Base-by-base conservation (phyloP, 2,329 filamentous ascomycete species). In the Amauroascus verrucosus region DNA sequence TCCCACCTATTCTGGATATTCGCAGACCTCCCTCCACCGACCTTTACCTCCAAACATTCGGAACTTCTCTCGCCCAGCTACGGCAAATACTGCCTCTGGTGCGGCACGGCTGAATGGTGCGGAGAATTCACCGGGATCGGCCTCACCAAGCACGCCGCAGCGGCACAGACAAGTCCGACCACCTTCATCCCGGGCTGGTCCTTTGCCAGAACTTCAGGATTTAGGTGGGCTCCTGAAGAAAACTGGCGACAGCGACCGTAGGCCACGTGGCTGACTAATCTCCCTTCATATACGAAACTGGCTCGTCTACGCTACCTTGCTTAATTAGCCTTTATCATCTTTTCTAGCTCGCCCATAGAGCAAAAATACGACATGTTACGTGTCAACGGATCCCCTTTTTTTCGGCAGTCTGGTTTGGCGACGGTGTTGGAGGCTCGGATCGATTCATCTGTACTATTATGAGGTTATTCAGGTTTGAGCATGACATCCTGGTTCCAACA, bases 181-280 rank as follows among this genome's bases (percentile, higher is more conserved):
- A 26, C 5, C 18, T 37, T n/a, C 44, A 30, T 24, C 49, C 18
- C 6, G 40, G 5, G 32, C 56, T 8, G 45, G 35, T 2, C 9
- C 24, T 38, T 26, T 57, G 3, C 56, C 56, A 14, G 59, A 68
- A 45, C 61, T 75, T 11, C 71, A 72, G 50, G 72, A 75, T 61
- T 67, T 74, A 2, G 71, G 72, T 1, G 71, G 72, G 0, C 60
- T 74, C 3, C 59, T 75, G 18, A 53, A 32, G 6, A 32, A 48
- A 43, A 45, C 53, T 44, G 33, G 44, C n/a, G 56, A 57, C 43
- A 24, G 48, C 35, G 48, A 54, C n/a, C 50, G 45, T 33, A 35
- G 28, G 11, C 46, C 46, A 13, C 46, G 18, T n/a, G 5, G 18
- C 32, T 48, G 38, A 38, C 14, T 13, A 9, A 4, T 37, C 16